Evolutionary conservation across 2,329 filamentous ascomycete species (phyloP), one percentile per base, ranked within the genome.

Genomic region (Aspergillus aculeatinus): DNA sequence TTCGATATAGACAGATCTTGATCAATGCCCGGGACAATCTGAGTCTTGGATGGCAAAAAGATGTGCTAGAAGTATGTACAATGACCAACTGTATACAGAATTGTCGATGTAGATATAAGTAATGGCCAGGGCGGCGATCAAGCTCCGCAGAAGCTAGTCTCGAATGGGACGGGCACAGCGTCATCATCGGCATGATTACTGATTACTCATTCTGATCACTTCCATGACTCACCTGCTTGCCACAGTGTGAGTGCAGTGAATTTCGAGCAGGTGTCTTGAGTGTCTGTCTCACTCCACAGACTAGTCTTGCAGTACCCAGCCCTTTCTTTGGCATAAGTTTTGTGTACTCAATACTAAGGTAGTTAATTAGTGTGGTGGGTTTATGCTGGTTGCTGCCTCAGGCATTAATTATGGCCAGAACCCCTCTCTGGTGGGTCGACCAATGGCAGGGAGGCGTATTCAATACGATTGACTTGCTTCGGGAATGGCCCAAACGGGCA

Each of bases 141-240:
- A 48, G 42, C 53, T 55, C 25, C 42, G 27, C 25, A 29, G n/a
- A 19, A 21, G 25, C 53, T 55, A 55, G 42, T 16, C 53, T 27
- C 27, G 19, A 55, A 55, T 1, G 14, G 29, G 53, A 16, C 19
- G 12, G 42, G 25, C 27, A 21, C 53, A 27, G 19, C 51, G 31
- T 48, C 53, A 55, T 55, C 42, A 55, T 33, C 53, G n/a, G n/a
- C n/a, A 48, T 55, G 53, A 55, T 44, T 44, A 44, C 21, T 21
- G 21, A 21, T 21, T 21, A 21, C n/a, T 55, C 53, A 55, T 55
- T 23, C 35, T 47, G 39, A 33, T 27, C 27, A 29, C 3, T 2
- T 29, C 27, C 33, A 35, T 35, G 33, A 35, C 33, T 35, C 33
- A 35, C 33, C 12, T 50, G 39, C 39, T 19, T 44, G 39, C 39